Conservation (phyloP, 2,329 filamentous ascomycete species). For the Dactylellina cionopaga region DNA sequence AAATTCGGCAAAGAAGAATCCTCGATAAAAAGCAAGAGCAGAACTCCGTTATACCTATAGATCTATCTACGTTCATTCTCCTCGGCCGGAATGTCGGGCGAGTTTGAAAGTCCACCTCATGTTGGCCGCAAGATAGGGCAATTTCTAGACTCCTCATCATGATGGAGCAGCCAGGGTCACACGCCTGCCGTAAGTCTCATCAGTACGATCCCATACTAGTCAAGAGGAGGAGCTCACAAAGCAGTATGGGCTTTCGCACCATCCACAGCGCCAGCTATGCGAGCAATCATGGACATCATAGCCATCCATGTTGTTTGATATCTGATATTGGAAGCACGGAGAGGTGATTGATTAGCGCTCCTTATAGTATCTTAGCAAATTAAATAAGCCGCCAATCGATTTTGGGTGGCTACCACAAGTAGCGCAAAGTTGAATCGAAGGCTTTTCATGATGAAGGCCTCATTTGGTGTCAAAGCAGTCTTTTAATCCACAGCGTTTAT, state of each 20-base stretch:
- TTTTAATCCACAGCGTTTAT: too few relatives aligned
- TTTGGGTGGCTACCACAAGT: too few relatives aligned
- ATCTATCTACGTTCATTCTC: not conserved
- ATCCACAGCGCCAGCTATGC: not conserved
- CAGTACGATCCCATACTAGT: too few relatives aligned
- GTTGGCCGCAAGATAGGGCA: not conserved
- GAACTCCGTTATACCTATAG: not conserved
- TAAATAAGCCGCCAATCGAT: too few relatives aligned
- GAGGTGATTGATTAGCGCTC: too few relatives aligned
- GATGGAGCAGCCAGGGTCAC: too few relatives aligned
- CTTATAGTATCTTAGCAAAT: too few relatives aligned
- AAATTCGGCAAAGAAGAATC: not conserved
- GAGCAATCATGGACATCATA: not conserved
- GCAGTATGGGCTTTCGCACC: conserved; percentile 5
- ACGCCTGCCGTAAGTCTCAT: too few relatives aligned
- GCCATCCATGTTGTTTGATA: not conserved
- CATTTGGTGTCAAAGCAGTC: too few relatives aligned
- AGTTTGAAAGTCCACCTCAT: not conserved
- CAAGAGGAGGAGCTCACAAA: not conserved
- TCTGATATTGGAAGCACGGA: not conserved
- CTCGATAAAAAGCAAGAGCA: not conserved
- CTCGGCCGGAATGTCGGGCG: not conserved
- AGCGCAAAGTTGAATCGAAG: too few relatives aligned
- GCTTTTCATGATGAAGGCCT: too few relatives aligned
- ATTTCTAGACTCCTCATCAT: not conserved